Evolutionary conservation across 1,284 basidiomycete genomes (phyloP).

Genomic region (Melampsora americana): DNA sequence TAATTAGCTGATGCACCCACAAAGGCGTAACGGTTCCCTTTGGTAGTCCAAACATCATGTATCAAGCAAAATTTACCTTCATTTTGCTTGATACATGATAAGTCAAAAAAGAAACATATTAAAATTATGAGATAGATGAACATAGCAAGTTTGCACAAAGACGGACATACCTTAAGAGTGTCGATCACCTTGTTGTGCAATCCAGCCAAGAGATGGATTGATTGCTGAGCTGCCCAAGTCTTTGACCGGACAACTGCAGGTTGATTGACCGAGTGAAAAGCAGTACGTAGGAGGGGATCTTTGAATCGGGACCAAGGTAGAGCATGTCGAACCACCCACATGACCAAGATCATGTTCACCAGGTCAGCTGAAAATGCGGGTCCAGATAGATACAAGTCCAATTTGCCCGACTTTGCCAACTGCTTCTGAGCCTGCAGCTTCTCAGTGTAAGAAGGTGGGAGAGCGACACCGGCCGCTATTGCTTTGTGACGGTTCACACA

Average conservation of each 20-base stretch:
- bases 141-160: too few species aligned
- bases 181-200: not conserved
- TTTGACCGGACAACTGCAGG: not conserved
- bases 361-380: too few species aligned
- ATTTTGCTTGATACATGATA: not conserved
- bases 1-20: conserved; percentile 14
- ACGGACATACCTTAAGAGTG: conserved; percentile 1
- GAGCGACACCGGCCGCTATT: too few species aligned
- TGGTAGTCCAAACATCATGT: conserved; percentile 20
- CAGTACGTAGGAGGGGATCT: not conserved
- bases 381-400: too few species aligned
- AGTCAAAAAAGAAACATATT: too few species aligned
- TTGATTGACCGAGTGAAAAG: not conserved
- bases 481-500: too few species aligned
- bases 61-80: conserved; percentile 1
- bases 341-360: not conserved
- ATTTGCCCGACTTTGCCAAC: too few species aligned
- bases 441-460: too few species aligned
- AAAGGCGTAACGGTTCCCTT: conserved; percentile 6
- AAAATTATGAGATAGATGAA: not conserved
- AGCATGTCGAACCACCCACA: conserved; percentile 3
- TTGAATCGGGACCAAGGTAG: conserved; percentile 11
- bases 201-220: not conserved
- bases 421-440: too few species aligned
- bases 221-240: not conserved